Evolutionary conservation across 2,329 filamentous ascomycete genomes (phyloP).

Genomic region (Tolypocladium capitatum): DNA sequence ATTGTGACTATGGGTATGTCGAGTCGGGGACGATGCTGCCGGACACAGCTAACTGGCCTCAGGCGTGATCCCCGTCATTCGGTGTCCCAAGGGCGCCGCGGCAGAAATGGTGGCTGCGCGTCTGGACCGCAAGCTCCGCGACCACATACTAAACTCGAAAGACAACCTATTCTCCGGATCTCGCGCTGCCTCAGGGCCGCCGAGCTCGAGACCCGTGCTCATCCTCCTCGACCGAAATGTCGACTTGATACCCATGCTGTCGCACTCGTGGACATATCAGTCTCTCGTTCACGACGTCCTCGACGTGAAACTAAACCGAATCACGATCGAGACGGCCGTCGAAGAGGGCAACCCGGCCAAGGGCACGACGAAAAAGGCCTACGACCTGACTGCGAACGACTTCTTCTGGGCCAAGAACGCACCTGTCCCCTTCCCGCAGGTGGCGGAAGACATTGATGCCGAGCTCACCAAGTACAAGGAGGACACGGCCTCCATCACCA

Average conservation of each 20-base stretch:
- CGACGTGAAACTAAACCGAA: slow-evolving; percentile 63
- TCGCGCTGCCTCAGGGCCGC: slow-evolving; percentile 46
- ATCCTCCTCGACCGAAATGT: slow-evolving; percentile 92
- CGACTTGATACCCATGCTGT: slow-evolving; percentile 95
- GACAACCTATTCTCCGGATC: slow-evolving; percentile 82
- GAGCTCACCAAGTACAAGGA: slow-evolving; percentile 93
- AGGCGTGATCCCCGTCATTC: slow-evolving; percentile 89
- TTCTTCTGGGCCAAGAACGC: slow-evolving; percentile 97
- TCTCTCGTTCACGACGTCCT: slow-evolving; percentile 60
- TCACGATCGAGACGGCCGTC: slow-evolving; percentile 73
- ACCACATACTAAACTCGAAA: slow-evolving; percentile 95
- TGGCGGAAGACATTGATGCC: slow-evolving; percentile 89
- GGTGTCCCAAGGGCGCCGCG: slow-evolving; percentile 83
- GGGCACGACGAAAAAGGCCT: slow-evolving; percentile 71
- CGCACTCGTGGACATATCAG: slow-evolving; percentile 75
- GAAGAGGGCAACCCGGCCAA: slow-evolving; percentile 66
- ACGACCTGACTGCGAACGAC: slow-evolving; percentile 79
- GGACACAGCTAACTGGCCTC: background rate
- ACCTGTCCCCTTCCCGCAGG: slow-evolving; percentile 80
- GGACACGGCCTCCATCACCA: slow-evolving; percentile 85
- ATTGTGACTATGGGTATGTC: slow-evolving; percentile 86
- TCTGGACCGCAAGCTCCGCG: slow-evolving; percentile 86
- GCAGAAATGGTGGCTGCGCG: slow-evolving; percentile 91
- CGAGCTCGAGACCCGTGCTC: slow-evolving; percentile 71
- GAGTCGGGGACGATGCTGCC: background rate